Evolutionary conservation across 805 yeast genomes (phyloP).

Genomic region (Vanderwaltozyma tropicalis): DNA sequence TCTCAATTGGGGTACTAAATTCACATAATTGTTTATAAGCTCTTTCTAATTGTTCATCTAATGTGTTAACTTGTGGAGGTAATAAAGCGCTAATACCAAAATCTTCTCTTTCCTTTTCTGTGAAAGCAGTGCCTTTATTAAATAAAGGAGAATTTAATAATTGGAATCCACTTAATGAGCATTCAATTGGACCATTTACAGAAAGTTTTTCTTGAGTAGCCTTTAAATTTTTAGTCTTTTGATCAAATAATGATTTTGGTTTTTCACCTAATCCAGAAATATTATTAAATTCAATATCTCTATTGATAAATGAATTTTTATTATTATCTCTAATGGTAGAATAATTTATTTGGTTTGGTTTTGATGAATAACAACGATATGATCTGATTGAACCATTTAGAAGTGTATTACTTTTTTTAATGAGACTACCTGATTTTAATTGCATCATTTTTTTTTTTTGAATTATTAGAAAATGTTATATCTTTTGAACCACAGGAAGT

Average conservation of each 20-base stretch:
- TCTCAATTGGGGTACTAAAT: constrained; percentile 74
- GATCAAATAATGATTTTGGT: background rate
- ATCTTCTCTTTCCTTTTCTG: constrained; percentile 69
- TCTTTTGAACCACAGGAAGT: no score
- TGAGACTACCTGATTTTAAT: no score
- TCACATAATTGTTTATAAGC: constrained; percentile 78
- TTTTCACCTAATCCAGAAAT: background rate
- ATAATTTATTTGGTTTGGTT: no score
- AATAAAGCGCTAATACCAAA: constrained; percentile 75
- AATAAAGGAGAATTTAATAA: constrained; percentile 76
- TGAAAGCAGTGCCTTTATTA: constrained; percentile 95
- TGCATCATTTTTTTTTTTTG: no score
- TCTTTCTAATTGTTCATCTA: constrained; percentile 86
- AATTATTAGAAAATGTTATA: no score
- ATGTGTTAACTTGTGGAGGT: constrained; percentile 73
- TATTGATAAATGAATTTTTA: no score
- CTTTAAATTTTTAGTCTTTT: constrained; percentile 1
- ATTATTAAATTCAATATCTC: no score
- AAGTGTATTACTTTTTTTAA: no score
- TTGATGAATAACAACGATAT: no score
- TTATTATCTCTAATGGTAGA: no score
- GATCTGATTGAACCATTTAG: no score
- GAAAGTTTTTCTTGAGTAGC: constrained; percentile 4
- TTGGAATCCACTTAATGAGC: constrained; percentile 66
- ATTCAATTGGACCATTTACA: constrained; percentile 68